These are phyloP conservation scores for Smallanthus sonchifolius DNA, from an alignment of 129 eudicot species.

Conservation along the genomic window DNA sequence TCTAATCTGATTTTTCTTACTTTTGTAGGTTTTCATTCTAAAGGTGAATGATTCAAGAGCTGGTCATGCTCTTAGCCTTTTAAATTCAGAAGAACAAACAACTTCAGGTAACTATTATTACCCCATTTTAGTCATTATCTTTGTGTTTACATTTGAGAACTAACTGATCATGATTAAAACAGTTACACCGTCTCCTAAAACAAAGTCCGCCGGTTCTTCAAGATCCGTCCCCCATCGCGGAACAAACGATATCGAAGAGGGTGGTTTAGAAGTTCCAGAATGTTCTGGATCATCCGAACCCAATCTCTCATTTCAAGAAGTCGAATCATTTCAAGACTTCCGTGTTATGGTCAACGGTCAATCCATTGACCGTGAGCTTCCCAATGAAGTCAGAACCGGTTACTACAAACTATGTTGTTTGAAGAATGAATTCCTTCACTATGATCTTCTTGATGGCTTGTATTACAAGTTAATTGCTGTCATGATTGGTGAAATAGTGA, in stretches of 20 bases:
- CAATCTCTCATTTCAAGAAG: conserved; percentile 25
- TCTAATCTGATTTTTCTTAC: background rate
- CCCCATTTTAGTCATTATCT: background rate
- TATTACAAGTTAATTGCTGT: conserved; percentile 48
- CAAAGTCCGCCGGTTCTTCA: conserved; percentile 16
- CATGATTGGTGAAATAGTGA: conserved; percentile 50
- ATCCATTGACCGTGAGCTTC: conserved; percentile 60
- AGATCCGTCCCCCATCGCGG: background rate
- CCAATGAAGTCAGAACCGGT: conserved; percentile 38
- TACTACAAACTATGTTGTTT: conserved; percentile 64
- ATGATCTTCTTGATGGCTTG: conserved; percentile 38
- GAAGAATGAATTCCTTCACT: conserved; percentile 56
- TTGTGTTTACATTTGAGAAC: background rate
- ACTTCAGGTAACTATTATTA: conserved; percentile 39
- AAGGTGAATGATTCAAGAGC: conserved; percentile 46
- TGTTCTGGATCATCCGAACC: background rate
- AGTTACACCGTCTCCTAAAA: conserved; percentile 12
- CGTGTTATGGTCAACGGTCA: conserved; percentile 46
- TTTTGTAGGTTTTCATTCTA: conserved; percentile 55
- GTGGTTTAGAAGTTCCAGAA: conserved; percentile 20
- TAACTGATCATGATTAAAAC: conserved; percentile 4
- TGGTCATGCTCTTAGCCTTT: conserved; percentile 64
- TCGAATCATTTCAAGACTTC: conserved; percentile 52
- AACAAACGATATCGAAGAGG: conserved; percentile 30
- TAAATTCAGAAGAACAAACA: conserved; percentile 42